A percentile compares a stretch with the other conserved stretches of the same genome.
phyloP scores from a whole-genome alignment of 257 asterid genomes.

The Nicotiana knightiana region DNA sequence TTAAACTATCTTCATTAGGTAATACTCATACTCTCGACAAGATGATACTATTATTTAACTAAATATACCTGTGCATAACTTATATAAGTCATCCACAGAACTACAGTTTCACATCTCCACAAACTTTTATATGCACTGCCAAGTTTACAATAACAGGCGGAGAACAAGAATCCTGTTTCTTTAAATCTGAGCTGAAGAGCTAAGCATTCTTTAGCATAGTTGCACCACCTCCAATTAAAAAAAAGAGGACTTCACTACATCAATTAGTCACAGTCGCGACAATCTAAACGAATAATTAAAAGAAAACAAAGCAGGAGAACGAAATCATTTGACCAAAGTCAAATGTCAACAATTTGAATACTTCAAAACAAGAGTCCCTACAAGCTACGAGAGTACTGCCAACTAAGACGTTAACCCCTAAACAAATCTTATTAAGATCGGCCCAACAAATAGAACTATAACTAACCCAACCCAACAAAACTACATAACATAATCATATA shows the following conservation, averaged over 20 bases:
- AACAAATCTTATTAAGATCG: slow-evolving; percentile 3
- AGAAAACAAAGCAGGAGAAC: background rate
- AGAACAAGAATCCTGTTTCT: background rate
- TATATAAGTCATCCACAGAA: background rate
- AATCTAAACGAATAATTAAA: background rate
- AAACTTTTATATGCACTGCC: background rate
- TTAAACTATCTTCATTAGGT: background rate
- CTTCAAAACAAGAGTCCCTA: slow-evolving; percentile 2
- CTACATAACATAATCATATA: slow-evolving; percentile 17
- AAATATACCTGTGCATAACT: background rate
- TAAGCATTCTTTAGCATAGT: background rate
- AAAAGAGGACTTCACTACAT: background rate
- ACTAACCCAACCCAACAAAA: slow-evolving; percentile 24
- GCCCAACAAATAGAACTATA: slow-evolving; percentile 15
- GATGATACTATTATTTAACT: background rate
- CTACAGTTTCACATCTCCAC: background rate
- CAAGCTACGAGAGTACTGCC: background rate
- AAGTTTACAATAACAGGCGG: background rate
- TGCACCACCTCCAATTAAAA: background rate
- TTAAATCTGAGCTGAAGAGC: background rate
- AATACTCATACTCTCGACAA: background rate
- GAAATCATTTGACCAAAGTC: slow-evolving; percentile 4
- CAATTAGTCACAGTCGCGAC: background rate
- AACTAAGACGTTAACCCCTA: background rate
- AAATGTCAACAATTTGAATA: background rate